Conservation (phyloP, 75 land plant species). For the Isoetes taiwanensis region DNA sequence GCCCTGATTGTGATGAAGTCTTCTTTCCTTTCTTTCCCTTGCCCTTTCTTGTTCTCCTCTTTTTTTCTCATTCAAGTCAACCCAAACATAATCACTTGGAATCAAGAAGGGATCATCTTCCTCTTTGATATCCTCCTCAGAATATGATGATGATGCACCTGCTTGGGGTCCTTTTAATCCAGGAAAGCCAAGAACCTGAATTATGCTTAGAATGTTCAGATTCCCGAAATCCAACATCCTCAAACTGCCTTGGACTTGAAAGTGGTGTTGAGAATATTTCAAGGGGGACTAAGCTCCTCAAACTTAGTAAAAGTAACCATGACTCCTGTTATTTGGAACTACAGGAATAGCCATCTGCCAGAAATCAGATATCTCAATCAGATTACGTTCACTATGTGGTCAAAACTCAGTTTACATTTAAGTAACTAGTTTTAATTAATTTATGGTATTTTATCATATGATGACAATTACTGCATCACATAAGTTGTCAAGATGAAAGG, state of each 20-base stretch:
- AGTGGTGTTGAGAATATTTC: constrained; percentile 37
- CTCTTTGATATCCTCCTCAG: constrained; percentile 37
- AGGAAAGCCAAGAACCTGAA: constrained; percentile 84
- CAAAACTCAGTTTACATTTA: too few relatives aligned
- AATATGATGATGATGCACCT: constrained; percentile 24
- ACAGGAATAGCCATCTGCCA: constrained; percentile 54
- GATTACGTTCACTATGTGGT: too few relatives aligned
- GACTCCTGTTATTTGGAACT: constrained; percentile 49
- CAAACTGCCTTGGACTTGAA: constrained; percentile 70
- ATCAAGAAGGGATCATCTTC: constrained; percentile 69
- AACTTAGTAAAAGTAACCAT: constrained; percentile 54
- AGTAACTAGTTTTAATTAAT: too few relatives aligned
- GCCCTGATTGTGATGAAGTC: constrained; percentile 17
- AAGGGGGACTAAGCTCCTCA: constrained; percentile 15
- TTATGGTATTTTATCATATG: too few relatives aligned
- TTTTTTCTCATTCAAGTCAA: constrained; percentile 89
- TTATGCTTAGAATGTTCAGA: too few relatives aligned
- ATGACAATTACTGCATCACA: too few relatives aligned
- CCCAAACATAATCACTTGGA: constrained; percentile 82
- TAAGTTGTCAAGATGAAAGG: too few relatives aligned
- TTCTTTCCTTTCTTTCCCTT: constrained; percentile 57
- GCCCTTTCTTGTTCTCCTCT: constrained; percentile 66
- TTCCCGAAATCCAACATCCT: constrained; percentile 48
- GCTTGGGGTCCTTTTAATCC: constrained; percentile 44
- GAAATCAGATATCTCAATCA: background rate